Base-by-base conservation (phyloP, 495 filamentous ascomycete genomes). In the Aspergillus nidulans region DNA sequence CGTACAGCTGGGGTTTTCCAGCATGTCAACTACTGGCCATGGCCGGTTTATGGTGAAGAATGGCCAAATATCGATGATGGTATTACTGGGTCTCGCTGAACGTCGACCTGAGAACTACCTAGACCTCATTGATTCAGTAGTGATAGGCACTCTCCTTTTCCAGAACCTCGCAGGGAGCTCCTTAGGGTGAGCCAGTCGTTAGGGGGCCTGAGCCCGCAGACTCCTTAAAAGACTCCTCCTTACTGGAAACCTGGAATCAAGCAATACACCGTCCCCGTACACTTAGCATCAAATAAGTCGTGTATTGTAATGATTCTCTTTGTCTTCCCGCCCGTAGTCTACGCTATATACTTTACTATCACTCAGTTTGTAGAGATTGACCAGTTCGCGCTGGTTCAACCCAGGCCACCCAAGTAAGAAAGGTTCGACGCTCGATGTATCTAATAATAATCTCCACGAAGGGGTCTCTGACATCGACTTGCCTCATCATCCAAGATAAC, bases 171-270 rank as follows among this genome's bases (percentile, higher is more conserved):
- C 49, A 57, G 56, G 39, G 54, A 45, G 53, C 24, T 49, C 38
- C 26, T 38, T 49, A 34, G 44, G 34, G 44, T 26, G 44, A 40
- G 25, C 48, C 28, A 48, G 28, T 62, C 49, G 44, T 49, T 53
- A 54, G 49, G 58, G 56, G 56, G 58, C 58, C 62, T 64, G 53
- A 61, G 58, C 53, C 58, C 30, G 30, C 30, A 12, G 30, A 10
- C 30, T 34, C 30, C n/a, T n/a, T 48, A 46, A 23, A 49, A 38
- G 38, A 53, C 46, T 43, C 61, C n/a, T 34, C 62, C 62, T 64
- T 64, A 64, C 62, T 64, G 61, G 51, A 59, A 56, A 49, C 25
- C 48, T 40, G 54, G 58, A 60, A 63, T n/a, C n/a, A n/a, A 57
- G 60, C 34, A 61, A 56, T 58, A 55, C 8, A 42, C 30, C 20